Evolutionary conservation across 164 flowering plant genomes (phyloP).

Genomic region (Cinnamomum micranthum): DNA sequence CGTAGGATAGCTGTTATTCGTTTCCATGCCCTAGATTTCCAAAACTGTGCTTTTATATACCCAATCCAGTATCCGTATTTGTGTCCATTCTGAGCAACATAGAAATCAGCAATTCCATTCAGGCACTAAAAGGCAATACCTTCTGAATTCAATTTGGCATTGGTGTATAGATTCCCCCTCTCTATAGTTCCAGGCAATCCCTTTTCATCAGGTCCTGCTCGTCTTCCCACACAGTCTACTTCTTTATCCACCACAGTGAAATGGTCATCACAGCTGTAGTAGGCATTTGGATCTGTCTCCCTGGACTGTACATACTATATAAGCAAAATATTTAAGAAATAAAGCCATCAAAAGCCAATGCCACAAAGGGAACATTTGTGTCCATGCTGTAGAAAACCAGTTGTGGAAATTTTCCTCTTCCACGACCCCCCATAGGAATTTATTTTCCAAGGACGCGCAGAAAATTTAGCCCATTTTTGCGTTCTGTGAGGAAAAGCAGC

Average conservation of each 20-base stretch:
- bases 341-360: background rate
- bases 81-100: too few species aligned
- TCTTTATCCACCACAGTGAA: constrained; percentile 34
- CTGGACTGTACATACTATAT: constrained; percentile 16
- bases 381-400: too few species aligned
- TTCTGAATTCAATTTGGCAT: background rate
- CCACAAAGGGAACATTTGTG: too few species aligned
- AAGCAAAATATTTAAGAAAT: background rate
- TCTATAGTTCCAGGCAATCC: background rate
- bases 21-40: background rate
- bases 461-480: background rate
- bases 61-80: too few species aligned
- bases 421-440: background rate
- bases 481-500: too few species aligned
- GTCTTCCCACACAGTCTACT: constrained; percentile 22
- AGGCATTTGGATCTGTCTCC: constrained; percentile 41
- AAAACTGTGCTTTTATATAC: too few species aligned
- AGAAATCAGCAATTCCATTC: background rate
- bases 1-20: too few species aligned
- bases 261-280: constrained; percentile 63
- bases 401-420: background rate
- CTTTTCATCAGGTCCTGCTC: background rate
- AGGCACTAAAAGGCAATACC: background rate
- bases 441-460: background rate
- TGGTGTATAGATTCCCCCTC: background rate